Base-by-base conservation (phyloP, 169 alveolate species). In the Cryptosporidium canis region DNA sequence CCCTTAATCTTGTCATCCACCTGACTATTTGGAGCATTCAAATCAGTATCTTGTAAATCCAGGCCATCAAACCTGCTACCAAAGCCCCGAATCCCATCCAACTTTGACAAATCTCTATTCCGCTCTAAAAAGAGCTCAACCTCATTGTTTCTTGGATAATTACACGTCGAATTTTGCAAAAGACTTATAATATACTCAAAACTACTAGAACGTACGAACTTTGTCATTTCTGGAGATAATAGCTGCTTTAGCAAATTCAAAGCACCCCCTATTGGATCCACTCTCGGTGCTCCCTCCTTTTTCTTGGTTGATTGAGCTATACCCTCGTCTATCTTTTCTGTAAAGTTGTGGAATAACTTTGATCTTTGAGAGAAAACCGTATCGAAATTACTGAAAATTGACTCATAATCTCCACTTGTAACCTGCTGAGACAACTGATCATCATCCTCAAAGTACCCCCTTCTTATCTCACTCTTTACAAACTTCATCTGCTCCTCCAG, bases 81-180 rank as follows among this genome's bases (percentile, higher is more conserved):
- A n/a, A 61, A 16, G 7, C 18, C 31, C 9, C 11, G 6, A 35
- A 33, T 3, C 1, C 45, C 47, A 7, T 29, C 21, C 43, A 12
- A 6, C 18, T 51, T n/a, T 51, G 63, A 18, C 11, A 51, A 18
- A 51, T n/a, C 63, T 7, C 18, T 24, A 6, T 61, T n/a, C 24
- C 14, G 16, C 14, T 27, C 83, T 2, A 68, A 43, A 12, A 44
- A 68, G 21, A 18, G 43, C 16, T 77, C 77, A 8, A 11, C 51
- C 1, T 77, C 65, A 21, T 18, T 35, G 29, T 48, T 43, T 43
- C 48, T 77, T 39, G 70, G 58, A 43, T 55, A 77, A 27, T 44
- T 77, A 45, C 87, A 77, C 0, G 87, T 77, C n/a, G 72, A 55
- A 14, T 77, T 61, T 21, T 77, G 87, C 47, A 77, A 41, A 2